These are phyloP conservation scores for Eremomyces bilateralis DNA, from an alignment of 495 filamentous ascomycete genomes.

Conservation along the genomic window DNA sequence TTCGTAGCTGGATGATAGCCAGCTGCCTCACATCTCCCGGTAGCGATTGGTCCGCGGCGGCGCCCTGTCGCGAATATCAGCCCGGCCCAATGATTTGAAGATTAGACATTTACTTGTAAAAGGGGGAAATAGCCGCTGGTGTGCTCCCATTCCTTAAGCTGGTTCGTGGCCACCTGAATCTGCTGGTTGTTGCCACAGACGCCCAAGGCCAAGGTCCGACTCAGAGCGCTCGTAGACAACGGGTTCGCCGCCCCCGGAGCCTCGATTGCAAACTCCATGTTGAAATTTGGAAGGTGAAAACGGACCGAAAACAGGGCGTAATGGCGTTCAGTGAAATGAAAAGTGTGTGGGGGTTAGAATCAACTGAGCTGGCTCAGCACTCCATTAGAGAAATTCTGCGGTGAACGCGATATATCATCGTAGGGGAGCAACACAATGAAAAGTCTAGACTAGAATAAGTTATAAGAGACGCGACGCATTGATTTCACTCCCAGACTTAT, in stretches of 20 bases:
- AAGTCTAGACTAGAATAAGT: no score
- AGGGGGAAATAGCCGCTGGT: constrained; percentile 51
- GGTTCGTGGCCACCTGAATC: constrained; percentile 57
- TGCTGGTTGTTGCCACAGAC: constrained; percentile 51
- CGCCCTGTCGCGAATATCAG: no score
- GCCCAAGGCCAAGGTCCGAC: constrained; percentile 47
- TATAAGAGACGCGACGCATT: no score
- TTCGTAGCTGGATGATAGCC: constrained; percentile 85
- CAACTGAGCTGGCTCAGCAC: no score
- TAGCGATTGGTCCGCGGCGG: constrained; percentile 55
- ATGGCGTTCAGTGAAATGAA: no score
- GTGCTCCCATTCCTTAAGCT: constrained; percentile 71
- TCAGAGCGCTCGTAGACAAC: constrained; percentile 43
- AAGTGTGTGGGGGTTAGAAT: no score
- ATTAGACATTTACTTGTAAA: constrained; percentile 51
- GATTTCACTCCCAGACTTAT: no score
- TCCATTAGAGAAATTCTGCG: no score
- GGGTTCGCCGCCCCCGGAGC: constrained; percentile 38
- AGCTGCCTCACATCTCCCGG: constrained; percentile 61
- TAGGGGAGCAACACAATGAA: no score
- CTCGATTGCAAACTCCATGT: constrained; percentile 20
- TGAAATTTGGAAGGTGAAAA: neutral
- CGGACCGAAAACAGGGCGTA: neutral
- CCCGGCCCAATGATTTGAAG: no score
- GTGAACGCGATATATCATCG: no score